Evolutionary conservation across 257 asterid species (phyloP).

Genomic region (Capsicum rhomboideum): DNA sequence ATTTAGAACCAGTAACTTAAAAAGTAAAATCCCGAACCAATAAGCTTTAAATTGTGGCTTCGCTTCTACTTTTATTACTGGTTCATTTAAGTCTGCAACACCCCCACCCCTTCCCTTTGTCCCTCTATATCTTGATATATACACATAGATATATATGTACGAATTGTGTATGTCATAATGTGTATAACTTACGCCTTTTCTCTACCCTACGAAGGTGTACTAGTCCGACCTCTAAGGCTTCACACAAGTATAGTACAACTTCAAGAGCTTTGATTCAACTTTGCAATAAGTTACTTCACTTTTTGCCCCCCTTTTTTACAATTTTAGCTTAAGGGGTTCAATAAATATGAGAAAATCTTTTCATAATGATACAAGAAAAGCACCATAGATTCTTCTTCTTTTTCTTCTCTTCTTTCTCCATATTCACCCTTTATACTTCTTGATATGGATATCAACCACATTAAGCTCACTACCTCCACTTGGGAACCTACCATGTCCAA

Average conservation of each 20-base stretch:
- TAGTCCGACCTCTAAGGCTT: not conserved
- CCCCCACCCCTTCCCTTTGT: not conserved
- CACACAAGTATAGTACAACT: not conserved
- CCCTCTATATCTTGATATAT: not conserved
- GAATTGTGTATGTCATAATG: not conserved
- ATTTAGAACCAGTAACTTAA: not conserved
- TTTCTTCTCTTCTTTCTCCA: not conserved
- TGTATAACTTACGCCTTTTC: not conserved
- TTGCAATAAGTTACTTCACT: not conserved
- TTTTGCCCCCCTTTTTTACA: not conserved
- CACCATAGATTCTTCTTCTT: not conserved
- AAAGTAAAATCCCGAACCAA: not conserved
- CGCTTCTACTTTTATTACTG: not conserved
- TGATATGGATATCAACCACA: conserved; percentile 38
- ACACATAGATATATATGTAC: not conserved
- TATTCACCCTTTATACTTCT: not conserved
- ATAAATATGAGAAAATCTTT: not conserved
- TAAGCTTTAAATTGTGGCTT: not conserved
- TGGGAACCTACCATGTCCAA: conserved; percentile 28
- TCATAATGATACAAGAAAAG: not conserved
- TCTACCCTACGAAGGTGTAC: not conserved
- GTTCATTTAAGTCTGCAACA: not conserved
- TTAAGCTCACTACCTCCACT: conserved; percentile 15
- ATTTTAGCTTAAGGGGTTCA: not conserved
- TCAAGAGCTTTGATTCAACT: conserved; percentile 1